Evolutionary conservation across 179 eudicot species (phyloP).

Genomic region (Patellifolia procumbens): DNA sequence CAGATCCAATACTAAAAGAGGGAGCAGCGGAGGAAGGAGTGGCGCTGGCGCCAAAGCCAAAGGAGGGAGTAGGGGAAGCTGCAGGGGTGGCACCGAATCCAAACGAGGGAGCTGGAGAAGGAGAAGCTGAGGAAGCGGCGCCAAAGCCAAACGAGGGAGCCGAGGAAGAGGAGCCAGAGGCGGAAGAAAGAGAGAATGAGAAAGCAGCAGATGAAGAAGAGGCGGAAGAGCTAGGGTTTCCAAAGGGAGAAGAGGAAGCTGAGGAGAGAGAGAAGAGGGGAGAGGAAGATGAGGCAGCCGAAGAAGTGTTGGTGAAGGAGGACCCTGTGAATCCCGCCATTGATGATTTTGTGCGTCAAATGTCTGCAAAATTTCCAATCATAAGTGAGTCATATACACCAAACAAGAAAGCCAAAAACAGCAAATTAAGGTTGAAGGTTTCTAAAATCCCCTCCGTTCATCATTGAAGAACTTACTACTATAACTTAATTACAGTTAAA

Average conservation of each 20-base stretch:
- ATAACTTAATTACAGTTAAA: too few relatives aligned
- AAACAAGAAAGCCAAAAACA: too few relatives aligned
- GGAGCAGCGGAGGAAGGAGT: constrained; percentile 19
- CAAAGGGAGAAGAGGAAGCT: neutral
- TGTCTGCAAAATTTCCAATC: neutral
- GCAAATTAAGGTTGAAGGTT: too few relatives aligned
- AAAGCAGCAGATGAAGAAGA: neutral
- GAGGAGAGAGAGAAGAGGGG: constrained; percentile 7
- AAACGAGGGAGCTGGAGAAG: neutral
- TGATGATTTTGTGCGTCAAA: neutral
- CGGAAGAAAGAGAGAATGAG: constrained; percentile 3
- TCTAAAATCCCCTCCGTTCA: too few relatives aligned
- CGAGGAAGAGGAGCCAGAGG: neutral
- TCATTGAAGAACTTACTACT: too few relatives aligned
- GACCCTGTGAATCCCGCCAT: constrained; percentile 31
- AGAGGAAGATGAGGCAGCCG: constrained; percentile 15
- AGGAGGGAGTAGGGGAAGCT: neutral
- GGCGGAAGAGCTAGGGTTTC: neutral
- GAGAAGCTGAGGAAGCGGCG: neutral
- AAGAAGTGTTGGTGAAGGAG: constrained; percentile 21
- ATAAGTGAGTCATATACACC: too few relatives aligned
- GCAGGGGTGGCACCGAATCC: neutral
- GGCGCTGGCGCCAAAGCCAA: neutral
- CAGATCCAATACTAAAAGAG: constrained; percentile 4
- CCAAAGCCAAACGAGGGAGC: neutral